Base-by-base conservation (phyloP, 495 filamentous ascomycete genomes). In the Podospora tetraspora region DNA sequence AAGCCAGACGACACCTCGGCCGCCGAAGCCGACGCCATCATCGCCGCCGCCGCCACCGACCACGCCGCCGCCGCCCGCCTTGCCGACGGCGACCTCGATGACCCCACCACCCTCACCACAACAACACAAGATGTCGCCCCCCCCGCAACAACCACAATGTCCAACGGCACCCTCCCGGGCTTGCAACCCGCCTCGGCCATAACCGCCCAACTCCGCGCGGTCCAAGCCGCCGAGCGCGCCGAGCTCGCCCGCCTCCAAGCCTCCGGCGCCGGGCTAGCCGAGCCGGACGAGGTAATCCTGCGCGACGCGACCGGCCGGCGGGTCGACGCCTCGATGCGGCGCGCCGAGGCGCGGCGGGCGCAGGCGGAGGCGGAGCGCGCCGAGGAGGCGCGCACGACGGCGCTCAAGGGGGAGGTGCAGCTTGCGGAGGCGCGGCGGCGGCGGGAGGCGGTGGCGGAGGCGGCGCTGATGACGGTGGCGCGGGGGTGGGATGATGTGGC, bases 291-390 rank as follows among this genome's bases (percentile, higher is more conserved):
- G 78, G 93, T 94, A 0, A 91, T 97, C 58, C 95, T 97, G 74
- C 89, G 95, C 62, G 95, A 99, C 82, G 95, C 95, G 12, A 93
- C 89, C 3, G 95, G 95, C 3, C 86, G 94, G 22, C 89, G 97
- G 13, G 91, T 98, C 69, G 96, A 98, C 74, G 89, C 97, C 9
- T 86, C 89, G 2, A 92, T 97, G 90, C 90, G 91, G 76, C 84
- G 94, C 4, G 93, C 93, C 16, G 94, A 97, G 76, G 89, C 91
- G 30, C 83, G 93, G 7, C 84, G 85, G 52, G 88, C 88, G 62
- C 87, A 87, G 11, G 88, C 91, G 66, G 92, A 92, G 75, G 90
- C 90, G 29, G 86, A 84, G 57, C 75, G 82, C 23, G 88, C 89
- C 71, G 86, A 90, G 72, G 77, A 79, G 57, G 85, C 85, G 59